Evolutionary conservation across 108 stramenopile species (phyloP).

Genomic region (Nitzschia inconspicua): DNA sequence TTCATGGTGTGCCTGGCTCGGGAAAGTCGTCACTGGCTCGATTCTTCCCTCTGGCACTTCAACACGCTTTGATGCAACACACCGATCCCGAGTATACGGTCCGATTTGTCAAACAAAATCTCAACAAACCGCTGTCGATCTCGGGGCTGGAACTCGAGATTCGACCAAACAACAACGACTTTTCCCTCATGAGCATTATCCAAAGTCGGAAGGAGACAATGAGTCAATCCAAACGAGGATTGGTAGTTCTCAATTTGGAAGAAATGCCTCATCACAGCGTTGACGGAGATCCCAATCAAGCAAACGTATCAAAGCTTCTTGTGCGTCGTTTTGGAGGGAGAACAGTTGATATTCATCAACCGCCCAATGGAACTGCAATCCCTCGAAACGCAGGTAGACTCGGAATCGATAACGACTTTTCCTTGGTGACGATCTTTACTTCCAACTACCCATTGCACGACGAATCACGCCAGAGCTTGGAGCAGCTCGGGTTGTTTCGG

Average conservation of each 20-base stretch:
- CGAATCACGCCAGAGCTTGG: conserved; percentile 23
- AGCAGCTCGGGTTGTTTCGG: conserved; percentile 42
- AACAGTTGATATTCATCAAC: conserved; percentile 27
- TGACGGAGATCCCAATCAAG: conserved; percentile 42
- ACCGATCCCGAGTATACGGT: conserved; percentile 59
- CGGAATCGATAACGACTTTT: conserved; percentile 31
- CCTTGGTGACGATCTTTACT: conserved; percentile 49
- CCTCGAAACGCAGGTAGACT: conserved; percentile 46
- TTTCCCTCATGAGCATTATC: conserved; percentile 75
- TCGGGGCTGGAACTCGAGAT: conserved; percentile 53
- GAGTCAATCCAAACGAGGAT: conserved; percentile 64
- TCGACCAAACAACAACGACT: conserved; percentile 79
- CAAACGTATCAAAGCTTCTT: conserved; percentile 41
- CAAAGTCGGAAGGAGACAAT: conserved; percentile 61
- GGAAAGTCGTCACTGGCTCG: conserved; percentile 65
- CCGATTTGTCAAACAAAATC: conserved; percentile 76
- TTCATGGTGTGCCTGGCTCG: conserved; percentile 57
- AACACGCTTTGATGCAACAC: conserved; percentile 35
- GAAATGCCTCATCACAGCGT: conserved; percentile 50
- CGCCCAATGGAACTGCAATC: neutral
- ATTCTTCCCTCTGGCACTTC: conserved; percentile 41
- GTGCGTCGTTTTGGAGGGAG: conserved; percentile 59
- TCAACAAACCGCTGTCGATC: conserved; percentile 51
- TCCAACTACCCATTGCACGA: conserved; percentile 50
- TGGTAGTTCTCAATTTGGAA: conserved; percentile 62